Percentiles rank a stretch among this genome's conserved stretches.
Conservation (phyloP, 495 filamentous ascomycete genomes). For the Parmelia sp. region DNA sequence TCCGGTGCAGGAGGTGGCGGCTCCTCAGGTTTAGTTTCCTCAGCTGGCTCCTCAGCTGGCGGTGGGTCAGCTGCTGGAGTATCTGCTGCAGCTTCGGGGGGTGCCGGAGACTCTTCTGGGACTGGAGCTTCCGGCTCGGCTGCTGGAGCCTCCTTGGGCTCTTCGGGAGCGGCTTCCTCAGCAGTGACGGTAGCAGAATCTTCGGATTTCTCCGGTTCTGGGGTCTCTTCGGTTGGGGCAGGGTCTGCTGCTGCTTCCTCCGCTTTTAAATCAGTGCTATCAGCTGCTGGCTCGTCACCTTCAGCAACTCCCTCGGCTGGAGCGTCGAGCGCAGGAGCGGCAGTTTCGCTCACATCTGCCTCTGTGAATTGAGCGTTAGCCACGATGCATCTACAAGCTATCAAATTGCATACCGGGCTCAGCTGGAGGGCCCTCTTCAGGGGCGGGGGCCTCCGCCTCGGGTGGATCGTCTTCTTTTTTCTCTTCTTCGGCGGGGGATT, state of each 20-base stretch:
- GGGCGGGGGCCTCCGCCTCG: not conserved
- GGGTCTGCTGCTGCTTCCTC: conserved; percentile 34
- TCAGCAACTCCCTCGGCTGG: conserved; percentile 12
- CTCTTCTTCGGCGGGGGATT: conserved; percentile 3
- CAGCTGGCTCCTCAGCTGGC: conserved; percentile 7
- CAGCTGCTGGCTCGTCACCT: conserved; percentile 25
- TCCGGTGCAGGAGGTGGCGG: conserved; percentile 15
- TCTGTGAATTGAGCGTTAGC: not conserved
- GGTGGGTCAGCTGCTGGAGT: conserved; percentile 5
- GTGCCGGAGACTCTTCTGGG: conserved; percentile 14
- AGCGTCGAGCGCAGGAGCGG: not conserved
- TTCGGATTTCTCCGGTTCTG: conserved; percentile 44
- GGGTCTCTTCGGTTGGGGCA: conserved; percentile 46
- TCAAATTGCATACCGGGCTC: conserved; percentile 5
- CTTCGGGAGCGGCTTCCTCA: conserved; percentile 12
- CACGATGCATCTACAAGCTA: not conserved
- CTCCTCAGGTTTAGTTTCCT: conserved; percentile 3
- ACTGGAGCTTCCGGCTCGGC: conserved; percentile 10
- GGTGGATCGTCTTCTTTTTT: conserved; percentile 2
- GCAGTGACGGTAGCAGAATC: not conserved
- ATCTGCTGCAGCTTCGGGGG: conserved; percentile 16
- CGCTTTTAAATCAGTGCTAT: conserved; percentile 1
- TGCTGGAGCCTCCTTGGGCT: conserved; percentile 7
- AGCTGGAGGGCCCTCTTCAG: conserved; percentile 3
- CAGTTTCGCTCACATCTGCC: not conserved